phyloP scores from a whole-genome alignment of 352 stramenopile genomes.

The Phytophthora aleatoria region DNA sequence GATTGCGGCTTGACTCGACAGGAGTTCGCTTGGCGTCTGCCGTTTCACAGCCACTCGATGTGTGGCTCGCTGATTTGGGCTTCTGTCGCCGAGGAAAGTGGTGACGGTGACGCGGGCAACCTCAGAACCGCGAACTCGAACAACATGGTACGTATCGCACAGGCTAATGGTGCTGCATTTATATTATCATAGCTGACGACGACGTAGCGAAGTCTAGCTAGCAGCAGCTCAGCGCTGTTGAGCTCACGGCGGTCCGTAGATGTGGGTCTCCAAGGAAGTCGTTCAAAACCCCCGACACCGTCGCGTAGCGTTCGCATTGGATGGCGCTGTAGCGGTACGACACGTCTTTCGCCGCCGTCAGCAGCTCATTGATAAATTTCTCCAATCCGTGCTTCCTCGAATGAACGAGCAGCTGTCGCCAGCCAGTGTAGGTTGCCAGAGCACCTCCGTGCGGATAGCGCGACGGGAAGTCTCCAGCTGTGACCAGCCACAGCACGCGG shows the following conservation, averaged over 20 bases:
- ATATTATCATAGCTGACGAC: not conserved
- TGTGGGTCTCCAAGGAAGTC: conserved; percentile 51
- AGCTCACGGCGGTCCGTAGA: conserved; percentile 3
- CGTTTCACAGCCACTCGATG: not conserved
- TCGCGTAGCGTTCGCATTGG: conserved; percentile 54
- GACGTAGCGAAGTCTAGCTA: not conserved
- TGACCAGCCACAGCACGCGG: conserved; percentile 46
- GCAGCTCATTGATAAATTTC: conserved; percentile 46
- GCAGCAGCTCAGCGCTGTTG: conserved; percentile 8
- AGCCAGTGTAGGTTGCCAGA: conserved; percentile 30
- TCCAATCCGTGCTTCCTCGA: conserved; percentile 37
- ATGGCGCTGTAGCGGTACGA: conserved; percentile 45
- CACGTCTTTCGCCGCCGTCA: conserved; percentile 44
- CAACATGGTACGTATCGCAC: no score
- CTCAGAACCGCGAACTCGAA: no score
- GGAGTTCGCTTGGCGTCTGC: not conserved
- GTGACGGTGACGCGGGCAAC: not conserved
- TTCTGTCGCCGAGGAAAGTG: not conserved
- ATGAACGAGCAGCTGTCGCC: conserved; percentile 24
- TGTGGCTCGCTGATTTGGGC: not conserved
- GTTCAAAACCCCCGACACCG: conserved; percentile 49
- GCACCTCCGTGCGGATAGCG: conserved; percentile 34
- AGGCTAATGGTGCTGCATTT: not conserved
- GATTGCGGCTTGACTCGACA: conserved; percentile 22
- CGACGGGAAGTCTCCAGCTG: conserved; percentile 49